phyloP scores from a whole-genome alignment of 148 eudicot genomes.

The Silene conica region DNA sequence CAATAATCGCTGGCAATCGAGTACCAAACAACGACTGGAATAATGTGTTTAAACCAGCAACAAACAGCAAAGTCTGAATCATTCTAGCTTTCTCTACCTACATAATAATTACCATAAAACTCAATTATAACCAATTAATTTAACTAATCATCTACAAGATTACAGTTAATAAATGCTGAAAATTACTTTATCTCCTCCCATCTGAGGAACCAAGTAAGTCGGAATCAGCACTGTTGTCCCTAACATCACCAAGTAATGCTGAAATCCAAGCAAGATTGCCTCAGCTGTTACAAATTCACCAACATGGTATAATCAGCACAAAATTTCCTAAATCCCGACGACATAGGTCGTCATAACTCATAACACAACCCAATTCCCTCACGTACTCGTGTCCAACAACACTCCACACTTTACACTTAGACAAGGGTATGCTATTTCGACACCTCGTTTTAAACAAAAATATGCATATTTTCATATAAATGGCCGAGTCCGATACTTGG shows the following conservation, averaged over 20 bases:
- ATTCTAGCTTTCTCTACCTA: slow-evolving; percentile 75
- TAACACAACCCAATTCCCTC: no score
- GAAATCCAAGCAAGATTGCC: slow-evolving; percentile 81
- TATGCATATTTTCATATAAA: no score
- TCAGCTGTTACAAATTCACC: slow-evolving; percentile 48
- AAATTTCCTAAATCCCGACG: no score
- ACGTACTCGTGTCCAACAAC: no score
- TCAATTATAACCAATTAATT: not conserved
- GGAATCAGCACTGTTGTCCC: slow-evolving; percentile 89
- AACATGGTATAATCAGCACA: slow-evolving; percentile 21
- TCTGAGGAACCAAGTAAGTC: slow-evolving; percentile 64
- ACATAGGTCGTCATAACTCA: no score
- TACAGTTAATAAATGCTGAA: not conserved
- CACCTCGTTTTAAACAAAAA: no score
- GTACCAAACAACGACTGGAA: slow-evolving; percentile 71
- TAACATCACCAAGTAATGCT: slow-evolving; percentile 86
- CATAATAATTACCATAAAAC: slow-evolving; percentile 16
- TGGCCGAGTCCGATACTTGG: no score
- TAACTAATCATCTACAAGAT: not conserved
- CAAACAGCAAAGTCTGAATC: slow-evolving; percentile 82
- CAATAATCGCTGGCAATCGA: slow-evolving; percentile 80
- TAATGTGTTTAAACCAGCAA: slow-evolving; percentile 75
- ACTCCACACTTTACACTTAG: no score
- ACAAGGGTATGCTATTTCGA: no score
- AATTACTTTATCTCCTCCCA: slow-evolving; percentile 85